Evolutionary conservation across 495 filamentous ascomycete genomes (phyloP).

Genomic region (Ascodesmis nigricans): DNA sequence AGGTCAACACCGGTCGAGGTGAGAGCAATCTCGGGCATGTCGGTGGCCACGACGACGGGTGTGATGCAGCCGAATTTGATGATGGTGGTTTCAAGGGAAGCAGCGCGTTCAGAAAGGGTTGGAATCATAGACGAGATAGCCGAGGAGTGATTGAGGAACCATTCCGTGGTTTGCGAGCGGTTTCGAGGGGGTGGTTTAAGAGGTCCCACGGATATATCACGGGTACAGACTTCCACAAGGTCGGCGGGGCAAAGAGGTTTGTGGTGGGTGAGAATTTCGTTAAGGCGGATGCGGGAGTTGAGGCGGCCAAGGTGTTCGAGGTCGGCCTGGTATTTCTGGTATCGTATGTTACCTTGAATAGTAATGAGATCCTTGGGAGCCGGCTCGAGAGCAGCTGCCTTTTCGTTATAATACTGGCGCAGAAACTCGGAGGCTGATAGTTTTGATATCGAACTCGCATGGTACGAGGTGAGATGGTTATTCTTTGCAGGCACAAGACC

Average conservation of each 20-base stretch:
- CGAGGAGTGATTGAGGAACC: conserved; percentile 49
- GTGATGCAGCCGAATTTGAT: conserved; percentile 80
- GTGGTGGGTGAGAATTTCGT: conserved; percentile 57
- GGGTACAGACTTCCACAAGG: conserved; percentile 46
- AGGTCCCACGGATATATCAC: conserved; percentile 34
- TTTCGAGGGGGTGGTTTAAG: conserved; percentile 32
- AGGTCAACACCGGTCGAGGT: conserved; percentile 36
- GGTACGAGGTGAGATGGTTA: conserved; percentile 39
- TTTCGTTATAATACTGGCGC: conserved; percentile 11
- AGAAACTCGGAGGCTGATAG: conserved; percentile 38
- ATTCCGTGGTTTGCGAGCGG: conserved; percentile 37
- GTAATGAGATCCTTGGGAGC: conserved; percentile 33
- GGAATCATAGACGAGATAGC: conserved; percentile 50
- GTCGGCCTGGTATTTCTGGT: conserved; percentile 47
- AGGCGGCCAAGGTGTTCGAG: conserved; percentile 57
- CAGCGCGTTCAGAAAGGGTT: conserved; percentile 48
- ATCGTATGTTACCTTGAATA: conserved; percentile 45
- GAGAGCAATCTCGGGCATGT: conserved; percentile 45
- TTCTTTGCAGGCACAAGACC: conserved; percentile 57
- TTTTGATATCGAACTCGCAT: conserved; percentile 38
- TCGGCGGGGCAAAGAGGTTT: conserved; percentile 60
- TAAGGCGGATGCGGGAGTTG: conserved; percentile 58
- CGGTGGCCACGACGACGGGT: conserved; percentile 60
- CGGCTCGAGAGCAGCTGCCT: conserved; percentile 26
- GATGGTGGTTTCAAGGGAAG: conserved; percentile 47